These are phyloP conservation scores for Phytophthora tentaculata DNA, from an alignment of 352 stramenopile species.

Conservation along the genomic window DNA sequence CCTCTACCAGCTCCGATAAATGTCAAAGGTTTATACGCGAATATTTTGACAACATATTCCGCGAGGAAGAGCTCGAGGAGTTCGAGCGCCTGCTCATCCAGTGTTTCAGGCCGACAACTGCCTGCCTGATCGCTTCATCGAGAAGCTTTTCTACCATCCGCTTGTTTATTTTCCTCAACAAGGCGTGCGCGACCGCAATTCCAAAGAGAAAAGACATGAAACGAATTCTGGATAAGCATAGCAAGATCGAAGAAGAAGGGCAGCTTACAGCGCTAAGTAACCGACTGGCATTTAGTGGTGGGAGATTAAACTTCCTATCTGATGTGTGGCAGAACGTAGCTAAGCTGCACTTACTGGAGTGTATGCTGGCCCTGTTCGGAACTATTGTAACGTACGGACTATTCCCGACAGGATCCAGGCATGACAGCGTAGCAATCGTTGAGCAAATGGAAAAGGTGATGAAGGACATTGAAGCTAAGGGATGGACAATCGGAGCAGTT, in stretches of 20 bases:
- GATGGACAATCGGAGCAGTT: neutral
- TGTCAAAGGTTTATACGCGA: neutral
- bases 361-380: no score
- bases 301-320: neutral
- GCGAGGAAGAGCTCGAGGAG: neutral
- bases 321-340: constrained; percentile 13
- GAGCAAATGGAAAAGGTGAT: neutral
- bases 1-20: neutral
- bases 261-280: neutral
- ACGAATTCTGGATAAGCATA: neutral
- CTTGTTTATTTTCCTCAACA: neutral
- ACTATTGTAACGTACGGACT: neutral
- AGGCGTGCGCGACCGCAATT: neutral
- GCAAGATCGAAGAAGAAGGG: neutral
- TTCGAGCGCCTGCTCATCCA: neutral
- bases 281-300: neutral
- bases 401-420: neutral
- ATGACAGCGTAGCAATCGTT: neutral
- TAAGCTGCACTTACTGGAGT: neutral
- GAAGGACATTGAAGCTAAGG: neutral
- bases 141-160: neutral
- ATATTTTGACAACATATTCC: neutral
- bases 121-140: neutral
- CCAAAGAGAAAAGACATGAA: neutral
- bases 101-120: neutral